Conservation (phyloP, 1,284 basidiomycete species). For the Ustilago xerochloae region DNA sequence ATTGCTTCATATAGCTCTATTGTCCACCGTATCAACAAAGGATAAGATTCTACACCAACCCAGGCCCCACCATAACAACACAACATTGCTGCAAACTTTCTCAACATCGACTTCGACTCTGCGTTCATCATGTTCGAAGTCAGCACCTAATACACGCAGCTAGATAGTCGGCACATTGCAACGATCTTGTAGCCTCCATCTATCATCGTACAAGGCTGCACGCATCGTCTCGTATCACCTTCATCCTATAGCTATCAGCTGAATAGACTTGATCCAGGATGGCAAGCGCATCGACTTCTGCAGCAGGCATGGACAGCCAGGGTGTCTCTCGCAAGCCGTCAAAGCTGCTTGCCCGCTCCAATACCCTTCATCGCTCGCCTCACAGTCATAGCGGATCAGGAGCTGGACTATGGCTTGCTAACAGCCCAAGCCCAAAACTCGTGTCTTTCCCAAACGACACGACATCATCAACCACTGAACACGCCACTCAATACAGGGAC, state of each 20-base stretch:
- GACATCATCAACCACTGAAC: not conserved
- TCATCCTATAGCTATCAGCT: not conserved
- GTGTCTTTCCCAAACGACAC: constrained; percentile 11
- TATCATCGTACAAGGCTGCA: not conserved
- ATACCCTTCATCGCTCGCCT: constrained; percentile 39
- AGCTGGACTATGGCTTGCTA: constrained; percentile 46
- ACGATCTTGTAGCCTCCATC: not conserved
- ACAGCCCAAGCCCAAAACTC: constrained; percentile 28
- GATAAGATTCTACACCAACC: not conserved
- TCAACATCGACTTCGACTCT: not conserved
- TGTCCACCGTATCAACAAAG: not conserved
- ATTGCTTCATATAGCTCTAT: not conserved
- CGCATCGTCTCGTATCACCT: not conserved
- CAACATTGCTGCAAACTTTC: not conserved
- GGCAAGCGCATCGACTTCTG: constrained; percentile 23
- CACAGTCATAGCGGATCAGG: constrained; percentile 49
- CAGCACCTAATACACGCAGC: constrained; percentile 1
- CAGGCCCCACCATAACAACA: not conserved
- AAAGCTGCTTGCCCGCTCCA: constrained; percentile 31
- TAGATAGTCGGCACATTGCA: constrained; percentile 1
- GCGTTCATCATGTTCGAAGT: constrained; percentile 1
- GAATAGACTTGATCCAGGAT: not conserved
- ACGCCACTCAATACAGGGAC: not conserved
- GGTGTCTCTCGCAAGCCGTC: constrained; percentile 30
- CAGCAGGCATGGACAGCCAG: constrained; percentile 6